Conservation (phyloP, 2,329 filamentous ascomycete genomes). For the Trichoderma hamatum region DNA sequence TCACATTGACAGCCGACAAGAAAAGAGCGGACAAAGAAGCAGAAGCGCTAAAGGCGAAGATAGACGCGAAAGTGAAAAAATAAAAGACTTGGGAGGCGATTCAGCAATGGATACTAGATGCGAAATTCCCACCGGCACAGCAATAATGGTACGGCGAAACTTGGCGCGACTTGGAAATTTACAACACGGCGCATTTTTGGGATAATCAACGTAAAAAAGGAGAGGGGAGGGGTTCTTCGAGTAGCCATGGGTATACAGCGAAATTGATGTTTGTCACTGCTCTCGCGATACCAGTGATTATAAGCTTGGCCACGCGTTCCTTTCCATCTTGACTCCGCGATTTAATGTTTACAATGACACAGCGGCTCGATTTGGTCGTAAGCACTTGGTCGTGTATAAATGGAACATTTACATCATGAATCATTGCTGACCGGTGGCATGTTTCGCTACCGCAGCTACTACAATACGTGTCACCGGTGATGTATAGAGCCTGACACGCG, state of each 20-base stretch:
- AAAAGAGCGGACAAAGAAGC: neutral
- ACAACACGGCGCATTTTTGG: conserved; percentile 16
- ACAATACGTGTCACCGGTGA: no score
- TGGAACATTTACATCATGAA: neutral
- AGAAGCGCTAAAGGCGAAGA: neutral
- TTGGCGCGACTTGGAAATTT: conserved; percentile 15
- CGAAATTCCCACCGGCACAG: neutral
- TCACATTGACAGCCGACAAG: neutral
- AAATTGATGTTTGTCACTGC: conserved; percentile 18
- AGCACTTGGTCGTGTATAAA: neutral
- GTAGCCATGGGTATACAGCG: neutral
- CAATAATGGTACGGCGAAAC: conserved; percentile 22
- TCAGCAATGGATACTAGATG: neutral
- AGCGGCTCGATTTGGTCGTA: neutral
- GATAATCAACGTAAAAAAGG: neutral
- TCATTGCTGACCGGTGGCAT: neutral
- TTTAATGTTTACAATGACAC: neutral
- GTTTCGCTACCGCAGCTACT: neutral
- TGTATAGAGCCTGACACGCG: neutral
- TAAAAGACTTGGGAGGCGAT: neutral
- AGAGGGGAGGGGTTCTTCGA: neutral
- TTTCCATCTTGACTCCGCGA: neutral
- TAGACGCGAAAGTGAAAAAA: neutral
- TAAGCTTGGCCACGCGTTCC: neutral
- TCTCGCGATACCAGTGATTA: neutral